Evolutionary conservation across 2,329 filamentous ascomycete genomes (phyloP).

Genomic region (Sporothrix variecibatus): DNA sequence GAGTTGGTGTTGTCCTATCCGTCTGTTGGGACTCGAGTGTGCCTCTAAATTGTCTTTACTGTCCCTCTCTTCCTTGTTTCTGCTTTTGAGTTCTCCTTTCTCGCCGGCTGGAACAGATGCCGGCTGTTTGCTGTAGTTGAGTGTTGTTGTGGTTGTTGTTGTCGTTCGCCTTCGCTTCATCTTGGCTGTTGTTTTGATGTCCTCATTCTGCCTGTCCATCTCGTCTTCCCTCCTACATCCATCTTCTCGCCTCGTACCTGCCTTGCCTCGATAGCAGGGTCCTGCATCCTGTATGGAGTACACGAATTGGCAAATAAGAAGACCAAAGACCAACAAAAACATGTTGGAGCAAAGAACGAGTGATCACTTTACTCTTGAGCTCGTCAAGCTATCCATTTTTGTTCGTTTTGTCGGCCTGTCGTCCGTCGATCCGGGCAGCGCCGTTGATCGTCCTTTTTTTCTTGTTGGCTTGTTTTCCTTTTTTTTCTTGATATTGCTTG

Average conservation of each 20-base stretch:
- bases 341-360: neutral
- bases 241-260: neutral
- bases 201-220: neutral
- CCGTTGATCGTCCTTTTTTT: neutral
- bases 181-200: neutral
- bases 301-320: neutral
- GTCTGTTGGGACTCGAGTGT: neutral
- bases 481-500: neutral
- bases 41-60: neutral
- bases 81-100: neutral
- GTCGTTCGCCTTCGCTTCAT: no score
- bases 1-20: neutral
- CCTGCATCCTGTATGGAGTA: neutral
- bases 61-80: neutral
- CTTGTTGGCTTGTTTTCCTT: neutral
- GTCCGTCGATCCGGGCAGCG: neutral
- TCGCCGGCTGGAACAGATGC: neutral
- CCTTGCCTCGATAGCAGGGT: slow-evolving; percentile 1
- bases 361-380: neutral
- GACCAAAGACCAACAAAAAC: no score
- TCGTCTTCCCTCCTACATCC: neutral
- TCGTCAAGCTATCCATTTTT: neutral
- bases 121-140: no score
- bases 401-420: neutral
- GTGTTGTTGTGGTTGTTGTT: neutral